phyloP scores from a whole-genome alignment of 805 yeast genomes.

The Wickerhamomyces chambardii region DNA sequence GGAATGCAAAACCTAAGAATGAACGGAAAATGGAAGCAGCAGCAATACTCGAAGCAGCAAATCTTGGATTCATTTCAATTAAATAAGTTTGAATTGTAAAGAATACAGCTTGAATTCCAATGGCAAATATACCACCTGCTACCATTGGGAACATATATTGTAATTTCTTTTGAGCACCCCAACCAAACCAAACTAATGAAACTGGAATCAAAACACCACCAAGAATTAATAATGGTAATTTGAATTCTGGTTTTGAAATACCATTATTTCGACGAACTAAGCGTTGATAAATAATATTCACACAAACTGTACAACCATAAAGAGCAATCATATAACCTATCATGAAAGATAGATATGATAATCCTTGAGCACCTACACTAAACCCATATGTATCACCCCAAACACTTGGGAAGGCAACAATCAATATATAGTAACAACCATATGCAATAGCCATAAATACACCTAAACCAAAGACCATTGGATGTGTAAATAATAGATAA shows the following conservation, averaged over 20 bases:
- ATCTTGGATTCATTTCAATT: conserved; percentile 61
- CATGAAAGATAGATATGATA: conserved; percentile 50
- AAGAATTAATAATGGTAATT: conserved; percentile 42
- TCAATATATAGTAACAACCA: conserved; percentile 57
- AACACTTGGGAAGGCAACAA: conserved; percentile 49
- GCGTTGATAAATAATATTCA: conserved; percentile 29
- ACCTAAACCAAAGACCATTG: conserved; percentile 58
- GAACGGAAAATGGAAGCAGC: conserved; percentile 65
- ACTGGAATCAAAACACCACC: conserved; percentile 45
- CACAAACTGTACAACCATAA: conserved; percentile 34
- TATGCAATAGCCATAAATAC: conserved; percentile 56
- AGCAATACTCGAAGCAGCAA: conserved; percentile 61
- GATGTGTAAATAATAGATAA: conserved; percentile 41
- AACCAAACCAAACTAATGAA: conserved; percentile 64
- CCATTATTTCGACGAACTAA: conserved; percentile 37
- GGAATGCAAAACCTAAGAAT: conserved; percentile 60
- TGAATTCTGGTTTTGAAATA: conserved; percentile 50
- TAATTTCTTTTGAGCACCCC: conserved; percentile 50
- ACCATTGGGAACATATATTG: conserved; percentile 58
- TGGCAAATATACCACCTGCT: conserved; percentile 53
- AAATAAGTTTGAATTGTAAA: conserved; percentile 60
- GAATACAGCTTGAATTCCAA: conserved; percentile 54
- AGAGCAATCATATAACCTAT: conserved; percentile 45
- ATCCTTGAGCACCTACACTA: conserved; percentile 39
- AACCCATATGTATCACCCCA: conserved; percentile 39